Evolutionary conservation across 306 rosid species (phyloP), one percentile per base, ranked within the genome.

Genomic region (Ormosia semicastrata): DNA sequence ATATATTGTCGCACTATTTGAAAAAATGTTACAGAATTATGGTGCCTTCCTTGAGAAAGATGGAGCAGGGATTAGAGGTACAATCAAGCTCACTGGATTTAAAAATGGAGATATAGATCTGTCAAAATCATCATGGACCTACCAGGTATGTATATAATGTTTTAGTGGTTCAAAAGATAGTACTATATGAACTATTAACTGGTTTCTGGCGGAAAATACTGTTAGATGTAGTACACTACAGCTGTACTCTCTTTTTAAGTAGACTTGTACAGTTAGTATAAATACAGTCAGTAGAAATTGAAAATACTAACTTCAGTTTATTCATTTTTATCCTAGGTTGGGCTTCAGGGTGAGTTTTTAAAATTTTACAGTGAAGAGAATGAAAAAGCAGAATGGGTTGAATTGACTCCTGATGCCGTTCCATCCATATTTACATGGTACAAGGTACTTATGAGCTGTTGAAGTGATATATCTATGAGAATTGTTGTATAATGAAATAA

Each of bases 11-110:
- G 17, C 89, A 52, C 81, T 58, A 64, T 65, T 78, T 60, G 56
- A 76, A 62, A 81, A 69, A 67, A 81, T 76, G 60, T 62, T 83
- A 29, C 90, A 95, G 98, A 95, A 95, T 70, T 91, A 94, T 77
- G 98, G 98, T 54, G 95, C 97, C 81, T 93, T 86, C 81, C 75
- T 95, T 57, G 99, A 95, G 90, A 95, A 83, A 82, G 99, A 95
- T 88, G 98, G 97, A 84, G 99, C 91, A 0, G 99, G 98, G 32
- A 89, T 95, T 67, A 88, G 88, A 88, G 98, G 98, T 57, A 60
- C 87, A 81, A 73, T 89, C 71, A 89, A 90, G 88, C 90, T 95
- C 71, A 89, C 93, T 46, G 97, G 95, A 85, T 95, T 91, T 44
- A 64, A 77, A 83, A 86, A 86, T 64, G 94, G 98, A 66, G 92